Evolutionary conservation across 768 basidiomycete genomes (phyloP).

Genomic region (Suillus bovinus): DNA sequence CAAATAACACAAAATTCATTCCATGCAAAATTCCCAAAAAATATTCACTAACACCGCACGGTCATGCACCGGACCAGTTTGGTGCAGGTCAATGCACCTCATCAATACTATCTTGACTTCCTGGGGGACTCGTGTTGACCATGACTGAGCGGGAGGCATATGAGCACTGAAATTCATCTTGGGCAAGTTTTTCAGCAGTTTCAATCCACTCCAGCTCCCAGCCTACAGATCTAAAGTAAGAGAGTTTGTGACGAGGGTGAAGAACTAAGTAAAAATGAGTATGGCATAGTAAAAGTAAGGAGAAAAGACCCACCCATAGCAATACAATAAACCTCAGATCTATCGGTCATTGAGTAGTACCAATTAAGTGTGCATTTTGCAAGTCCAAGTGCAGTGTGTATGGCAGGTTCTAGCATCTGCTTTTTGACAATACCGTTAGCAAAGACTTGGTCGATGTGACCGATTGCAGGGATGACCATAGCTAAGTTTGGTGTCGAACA

Average conservation of each 20-base stretch:
- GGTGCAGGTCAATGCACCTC: no score
- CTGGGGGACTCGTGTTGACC: no score
- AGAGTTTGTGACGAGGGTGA: constrained; percentile 28
- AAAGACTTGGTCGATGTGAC: constrained; percentile 28
- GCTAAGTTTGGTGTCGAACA: constrained; percentile 23
- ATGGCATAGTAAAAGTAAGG: background rate
- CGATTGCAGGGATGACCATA: constrained; percentile 32
- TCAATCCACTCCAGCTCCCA: constrained; percentile 30
- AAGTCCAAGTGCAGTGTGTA: constrained; percentile 13
- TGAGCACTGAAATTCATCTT: constrained; percentile 18
- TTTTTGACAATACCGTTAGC: constrained; percentile 25
- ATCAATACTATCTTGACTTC: no score
- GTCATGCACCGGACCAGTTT: no score
- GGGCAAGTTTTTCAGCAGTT: constrained; percentile 23
- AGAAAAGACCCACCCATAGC: constrained; percentile 23
- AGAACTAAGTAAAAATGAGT: constrained; percentile 30
- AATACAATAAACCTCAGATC: constrained; percentile 25
- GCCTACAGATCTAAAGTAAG: constrained; percentile 26
- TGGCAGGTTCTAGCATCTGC: no score
- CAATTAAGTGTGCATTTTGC: constrained; percentile 24
- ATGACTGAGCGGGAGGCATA: constrained; percentile 1
- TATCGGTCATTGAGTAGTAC: constrained; percentile 28
- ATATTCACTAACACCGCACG: no score
- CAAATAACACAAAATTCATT: no score
- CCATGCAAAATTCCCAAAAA: no score